A percentile compares a stretch with the other conserved stretches of the same genome.
These are phyloP conservation scores for Myxozyma monticola DNA, from an alignment of 805 yeast genomes.

Conservation along the genomic window DNA sequence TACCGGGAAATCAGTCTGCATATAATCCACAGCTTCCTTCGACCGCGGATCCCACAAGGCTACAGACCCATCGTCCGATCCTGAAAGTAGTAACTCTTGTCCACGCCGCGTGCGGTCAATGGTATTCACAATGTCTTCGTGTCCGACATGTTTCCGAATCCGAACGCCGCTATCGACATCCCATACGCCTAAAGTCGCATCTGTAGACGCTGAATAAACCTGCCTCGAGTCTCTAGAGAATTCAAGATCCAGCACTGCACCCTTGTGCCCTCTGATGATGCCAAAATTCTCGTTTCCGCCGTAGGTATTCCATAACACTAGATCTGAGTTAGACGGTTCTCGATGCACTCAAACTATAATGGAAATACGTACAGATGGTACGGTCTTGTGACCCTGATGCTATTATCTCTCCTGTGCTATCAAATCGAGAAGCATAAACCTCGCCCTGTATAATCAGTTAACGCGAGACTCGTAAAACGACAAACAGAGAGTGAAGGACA, in stretches of 20 bases:
- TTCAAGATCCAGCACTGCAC: constrained; percentile 59
- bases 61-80: constrained; percentile 64
- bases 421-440: constrained; percentile 55
- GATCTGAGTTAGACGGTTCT: background rate
- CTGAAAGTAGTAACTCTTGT: constrained; percentile 48
- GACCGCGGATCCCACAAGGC: constrained; percentile 66
- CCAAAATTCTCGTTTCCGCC: constrained; percentile 48
- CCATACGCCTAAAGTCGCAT: constrained; percentile 60
- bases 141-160: constrained; percentile 55
- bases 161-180: constrained; percentile 60
- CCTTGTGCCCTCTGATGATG: constrained; percentile 55
- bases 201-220: constrained; percentile 60
- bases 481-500: constrained; percentile 2
- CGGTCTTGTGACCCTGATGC: constrained; percentile 66
- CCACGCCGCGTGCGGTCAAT: constrained; percentile 43
- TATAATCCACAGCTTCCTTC: constrained; percentile 45
- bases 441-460: constrained; percentile 41
- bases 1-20: constrained; percentile 58
- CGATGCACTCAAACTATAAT: background rate
- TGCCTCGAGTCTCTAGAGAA: constrained; percentile 53
- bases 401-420: constrained; percentile 49
- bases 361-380: constrained; percentile 30
- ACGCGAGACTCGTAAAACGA: background rate
- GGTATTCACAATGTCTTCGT: constrained; percentile 56
- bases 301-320: constrained; percentile 49